Percentiles rank a stretch among this genome's conserved stretches.
phyloP scores from a whole-genome alignment of 1,284 basidiomycete species.

The Moniliophthora roreri region DNA sequence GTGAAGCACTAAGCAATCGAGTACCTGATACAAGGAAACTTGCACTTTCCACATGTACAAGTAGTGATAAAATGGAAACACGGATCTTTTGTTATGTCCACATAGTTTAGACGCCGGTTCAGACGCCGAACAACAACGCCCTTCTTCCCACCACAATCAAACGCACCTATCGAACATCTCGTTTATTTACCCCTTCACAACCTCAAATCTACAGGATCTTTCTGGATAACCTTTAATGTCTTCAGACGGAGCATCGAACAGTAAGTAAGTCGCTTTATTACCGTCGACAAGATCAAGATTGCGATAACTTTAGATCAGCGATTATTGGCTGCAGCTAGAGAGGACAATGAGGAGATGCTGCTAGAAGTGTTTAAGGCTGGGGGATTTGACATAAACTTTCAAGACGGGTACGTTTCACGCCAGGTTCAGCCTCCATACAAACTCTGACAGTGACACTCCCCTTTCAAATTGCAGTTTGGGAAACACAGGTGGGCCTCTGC shows the following conservation, averaged over 20 bases:
- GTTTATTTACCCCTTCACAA: too few species aligned
- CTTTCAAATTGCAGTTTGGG: slow-evolving; percentile 51
- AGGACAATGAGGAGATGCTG: slow-evolving; percentile 73
- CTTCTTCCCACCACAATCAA: too few species aligned
- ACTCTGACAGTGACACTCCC: background rate
- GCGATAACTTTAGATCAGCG: slow-evolving; percentile 60
- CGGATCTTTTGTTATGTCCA: too few species aligned
- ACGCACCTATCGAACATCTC: too few species aligned
- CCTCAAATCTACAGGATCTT: too few species aligned
- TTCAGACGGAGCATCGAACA: background rate
- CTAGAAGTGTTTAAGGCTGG: slow-evolving; percentile 59
- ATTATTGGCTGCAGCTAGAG: slow-evolving; percentile 72
- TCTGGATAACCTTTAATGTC: too few species aligned
- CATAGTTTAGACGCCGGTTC: too few species aligned
- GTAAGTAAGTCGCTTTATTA: background rate
- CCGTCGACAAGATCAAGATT: background rate
- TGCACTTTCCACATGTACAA: too few species aligned
- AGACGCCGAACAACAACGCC: too few species aligned
- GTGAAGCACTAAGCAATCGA: slow-evolving; percentile 7
- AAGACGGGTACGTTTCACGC: slow-evolving; percentile 62
- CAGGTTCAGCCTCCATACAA: background rate
- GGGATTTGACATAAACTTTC: slow-evolving; percentile 70
- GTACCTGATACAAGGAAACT: too few species aligned
- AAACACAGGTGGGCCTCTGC: slow-evolving; percentile 73
- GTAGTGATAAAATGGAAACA: too few species aligned